phyloP scores from a whole-genome alignment of 2,329 filamentous ascomycete species.

The Simplicillium aogashimaense region DNA sequence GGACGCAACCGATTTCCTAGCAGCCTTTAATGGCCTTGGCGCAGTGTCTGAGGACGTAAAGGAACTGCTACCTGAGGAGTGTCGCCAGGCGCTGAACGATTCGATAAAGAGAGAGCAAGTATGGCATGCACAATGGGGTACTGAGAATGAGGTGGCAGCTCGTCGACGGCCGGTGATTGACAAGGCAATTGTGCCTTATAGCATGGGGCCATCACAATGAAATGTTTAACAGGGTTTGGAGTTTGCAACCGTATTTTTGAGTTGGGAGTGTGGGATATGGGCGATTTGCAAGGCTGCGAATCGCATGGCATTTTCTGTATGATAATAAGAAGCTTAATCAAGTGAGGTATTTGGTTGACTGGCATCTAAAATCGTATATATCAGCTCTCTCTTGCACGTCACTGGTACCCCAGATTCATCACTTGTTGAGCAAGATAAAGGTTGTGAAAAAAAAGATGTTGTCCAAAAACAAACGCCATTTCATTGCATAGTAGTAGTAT shows the following conservation, averaged over 20 bases:
- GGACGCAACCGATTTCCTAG: conserved; percentile 35
- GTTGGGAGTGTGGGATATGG: background rate
- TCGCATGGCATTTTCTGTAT: too few species aligned
- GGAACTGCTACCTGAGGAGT: conserved; percentile 58
- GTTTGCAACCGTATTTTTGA: background rate
- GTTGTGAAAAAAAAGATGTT: too few species aligned
- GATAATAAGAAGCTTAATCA: too few species aligned
- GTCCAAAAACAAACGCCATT: too few species aligned
- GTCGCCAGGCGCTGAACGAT: conserved; percentile 60
- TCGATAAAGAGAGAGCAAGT: conserved; percentile 53
- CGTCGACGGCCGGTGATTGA: conserved; percentile 48
- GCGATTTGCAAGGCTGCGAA: too few species aligned
- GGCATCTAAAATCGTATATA: too few species aligned
- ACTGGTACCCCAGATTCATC: too few species aligned
- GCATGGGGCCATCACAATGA: conserved; percentile 21
- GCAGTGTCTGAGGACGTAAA: conserved; percentile 55
- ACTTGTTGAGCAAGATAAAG: too few species aligned
- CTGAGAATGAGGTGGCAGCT: conserved; percentile 49
- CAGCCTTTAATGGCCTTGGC: conserved; percentile 50
- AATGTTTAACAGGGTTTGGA: background rate
- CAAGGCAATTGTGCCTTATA: conserved; percentile 53
- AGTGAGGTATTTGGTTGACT: too few species aligned
- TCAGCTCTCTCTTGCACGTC: too few species aligned
- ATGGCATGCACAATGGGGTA: conserved; percentile 69
- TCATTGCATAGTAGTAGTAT: too few species aligned